These are phyloP conservation scores for Vaccinium vitisidaea DNA, from an alignment of 148 eudicot species.

Conservation along the genomic window DNA sequence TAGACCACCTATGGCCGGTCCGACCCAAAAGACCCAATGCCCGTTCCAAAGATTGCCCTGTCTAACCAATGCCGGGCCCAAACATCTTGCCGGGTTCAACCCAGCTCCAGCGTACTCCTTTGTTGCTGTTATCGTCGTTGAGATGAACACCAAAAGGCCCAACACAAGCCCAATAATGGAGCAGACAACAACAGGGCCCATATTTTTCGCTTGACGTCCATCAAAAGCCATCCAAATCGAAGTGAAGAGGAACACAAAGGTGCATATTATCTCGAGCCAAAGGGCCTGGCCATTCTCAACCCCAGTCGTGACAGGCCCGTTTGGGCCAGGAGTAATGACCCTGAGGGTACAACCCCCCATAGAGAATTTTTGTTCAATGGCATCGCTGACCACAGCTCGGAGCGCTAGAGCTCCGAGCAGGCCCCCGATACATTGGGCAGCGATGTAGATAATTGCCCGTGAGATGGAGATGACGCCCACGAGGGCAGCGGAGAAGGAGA, in stretches of 20 bases:
- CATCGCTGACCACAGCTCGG: slow-evolving; percentile 31
- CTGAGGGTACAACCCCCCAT: slow-evolving; percentile 49
- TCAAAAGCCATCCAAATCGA: slow-evolving; percentile 47
- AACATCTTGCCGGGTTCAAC: slow-evolving; percentile 47
- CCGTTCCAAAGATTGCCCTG: slow-evolving; percentile 49
- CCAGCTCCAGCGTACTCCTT: slow-evolving; percentile 48
- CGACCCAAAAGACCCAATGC: slow-evolving; percentile 54
- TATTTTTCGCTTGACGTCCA: slow-evolving; percentile 31
- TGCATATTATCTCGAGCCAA: slow-evolving; percentile 40
- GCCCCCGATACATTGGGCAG: slow-evolving; percentile 37
- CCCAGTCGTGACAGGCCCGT: slow-evolving; percentile 33
- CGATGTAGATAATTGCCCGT: slow-evolving; percentile 33
- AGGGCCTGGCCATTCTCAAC: slow-evolving; percentile 40
- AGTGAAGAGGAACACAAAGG: slow-evolving; percentile 43
- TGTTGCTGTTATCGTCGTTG: slow-evolving; percentile 31
- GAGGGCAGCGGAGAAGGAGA: slow-evolving; percentile 42
- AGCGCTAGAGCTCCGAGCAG: slow-evolving; percentile 45
- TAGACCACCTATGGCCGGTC: slow-evolving; percentile 34
- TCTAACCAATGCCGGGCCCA: slow-evolving; percentile 44
- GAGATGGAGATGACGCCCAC: slow-evolving; percentile 40
- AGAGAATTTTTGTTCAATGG: slow-evolving; percentile 28
- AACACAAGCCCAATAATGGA: slow-evolving; percentile 26
- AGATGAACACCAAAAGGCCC: slow-evolving; percentile 40
- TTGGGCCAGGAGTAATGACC: slow-evolving; percentile 34
- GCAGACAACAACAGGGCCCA: slow-evolving; percentile 31